These are phyloP conservation scores for Diaporthe citriasiana DNA, from an alignment of 2,329 filamentous ascomycete species.

Conservation along the genomic window DNA sequence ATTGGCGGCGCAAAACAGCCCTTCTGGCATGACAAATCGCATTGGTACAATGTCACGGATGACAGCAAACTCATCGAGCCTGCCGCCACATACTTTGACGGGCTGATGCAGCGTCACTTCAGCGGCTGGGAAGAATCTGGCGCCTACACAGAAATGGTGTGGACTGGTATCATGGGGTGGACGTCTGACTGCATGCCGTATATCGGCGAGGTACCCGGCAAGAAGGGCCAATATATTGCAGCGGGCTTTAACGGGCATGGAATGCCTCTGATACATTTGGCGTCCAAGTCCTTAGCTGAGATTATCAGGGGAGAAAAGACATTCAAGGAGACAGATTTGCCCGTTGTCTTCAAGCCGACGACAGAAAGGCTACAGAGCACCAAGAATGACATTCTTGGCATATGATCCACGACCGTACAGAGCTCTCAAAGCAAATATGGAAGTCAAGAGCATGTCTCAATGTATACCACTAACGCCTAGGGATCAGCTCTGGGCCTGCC, in stretches of 20 bases:
- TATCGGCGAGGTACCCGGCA: constrained; percentile 29
- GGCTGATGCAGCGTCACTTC: constrained; percentile 63
- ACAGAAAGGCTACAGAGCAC: constrained; percentile 8
- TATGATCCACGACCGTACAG: background rate
- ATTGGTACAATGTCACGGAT: constrained; percentile 63
- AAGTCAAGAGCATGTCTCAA: background rate
- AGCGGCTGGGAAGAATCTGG: constrained; percentile 62
- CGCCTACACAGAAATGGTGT: constrained; percentile 52
- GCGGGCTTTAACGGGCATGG: constrained; percentile 57
- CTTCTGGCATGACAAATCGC: constrained; percentile 51
- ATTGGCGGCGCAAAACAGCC: constrained; percentile 52
- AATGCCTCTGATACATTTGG: constrained; percentile 32
- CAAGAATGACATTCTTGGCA: constrained; percentile 28
- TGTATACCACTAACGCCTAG: background rate
- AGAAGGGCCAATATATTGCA: constrained; percentile 36
- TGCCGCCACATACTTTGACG: constrained; percentile 60
- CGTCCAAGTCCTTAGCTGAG: constrained; percentile 10
- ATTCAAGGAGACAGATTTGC: constrained; percentile 33
- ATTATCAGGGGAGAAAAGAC: constrained; percentile 29
- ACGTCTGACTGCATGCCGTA: constrained; percentile 31
- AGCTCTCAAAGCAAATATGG: background rate
- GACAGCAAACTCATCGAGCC: constrained; percentile 60
- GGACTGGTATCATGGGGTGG: constrained; percentile 50
- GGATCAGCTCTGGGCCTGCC: background rate
- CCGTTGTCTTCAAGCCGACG: constrained; percentile 32